Evolutionary conservation across 306 rosid species (phyloP), one percentile per base, ranked within the genome.

Genomic region (Adenanthera pavonina): DNA sequence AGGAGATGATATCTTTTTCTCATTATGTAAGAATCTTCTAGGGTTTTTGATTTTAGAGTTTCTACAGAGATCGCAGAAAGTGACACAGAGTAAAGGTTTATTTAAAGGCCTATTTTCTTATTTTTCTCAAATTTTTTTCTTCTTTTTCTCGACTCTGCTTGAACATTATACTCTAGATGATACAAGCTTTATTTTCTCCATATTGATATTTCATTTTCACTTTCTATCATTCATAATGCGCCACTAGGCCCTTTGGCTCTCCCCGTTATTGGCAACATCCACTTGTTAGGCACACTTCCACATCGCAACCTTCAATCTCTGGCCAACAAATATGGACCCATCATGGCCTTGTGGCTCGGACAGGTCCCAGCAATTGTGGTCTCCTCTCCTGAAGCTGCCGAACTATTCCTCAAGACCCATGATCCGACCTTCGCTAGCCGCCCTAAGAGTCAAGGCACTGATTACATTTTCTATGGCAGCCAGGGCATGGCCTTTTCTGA

Each of bases 341-440:
- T 89, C 17, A 87, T 89, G 92, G 78, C 61, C 61, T 41, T 85
- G 9, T 65, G 88, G 16, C 59, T 89, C 7, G 92, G 88, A 59
- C 71, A 64, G 13, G 76, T 78, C 8, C 80, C 84, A 30, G 1
- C 86, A 35, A 54, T 89, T 13, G 85, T 80, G 66, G 17, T 87
- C 43, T 83, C 89, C 0, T 87, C 92, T 43, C 79, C 91, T 12
- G 67, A 54, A 51, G 59, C 85, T 7, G 94, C 92, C 0, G 78
- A 92, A 60, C 86, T 74, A 12, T 84, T 90, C 78, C 91, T 92
- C 76, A 90, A 84, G 76, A 90, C 89, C 4, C 82, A 90, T 20
- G 92, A 89, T 84, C 4, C 47, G 14, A 15, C 9, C 61, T 87
- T 84, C 2, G 78, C 82, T 20, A 62, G 48, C 60, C 51, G 87